Conservation (phyloP, 116 monocot genomes). For the Posidonia oceanica region DNA sequence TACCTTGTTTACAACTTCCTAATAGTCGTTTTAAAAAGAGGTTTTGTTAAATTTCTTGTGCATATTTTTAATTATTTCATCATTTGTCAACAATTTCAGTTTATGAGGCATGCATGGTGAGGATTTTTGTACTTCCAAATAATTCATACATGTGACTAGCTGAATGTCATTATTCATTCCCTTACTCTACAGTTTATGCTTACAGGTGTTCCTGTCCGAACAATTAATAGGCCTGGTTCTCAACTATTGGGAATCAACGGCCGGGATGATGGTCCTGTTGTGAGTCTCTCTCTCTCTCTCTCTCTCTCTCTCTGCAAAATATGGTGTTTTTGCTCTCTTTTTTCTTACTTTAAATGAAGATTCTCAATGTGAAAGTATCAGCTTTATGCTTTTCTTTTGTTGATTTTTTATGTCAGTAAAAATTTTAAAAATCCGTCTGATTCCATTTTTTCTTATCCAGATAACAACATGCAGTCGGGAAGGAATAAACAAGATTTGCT, state of each 20-base stretch:
- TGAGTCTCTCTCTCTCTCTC: slow-evolving; percentile 14
- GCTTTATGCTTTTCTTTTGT: neutral
- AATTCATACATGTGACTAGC: no score
- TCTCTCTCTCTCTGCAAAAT: neutral
- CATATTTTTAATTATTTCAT: no score
- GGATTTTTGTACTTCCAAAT: no score
- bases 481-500: slow-evolving; percentile 62
- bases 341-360: no score
- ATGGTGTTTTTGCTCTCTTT: neutral
- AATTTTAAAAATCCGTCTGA: no score
- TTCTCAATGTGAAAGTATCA: no score
- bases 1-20: no score
- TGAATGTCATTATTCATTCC: neutral
- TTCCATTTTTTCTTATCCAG: slow-evolving; percentile 14
- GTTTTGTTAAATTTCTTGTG: no score
- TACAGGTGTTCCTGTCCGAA: slow-evolving; percentile 45
- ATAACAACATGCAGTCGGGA: slow-evolving; percentile 53
- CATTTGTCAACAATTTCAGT: no score
- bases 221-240: slow-evolving; percentile 42
- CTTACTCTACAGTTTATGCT: slow-evolving; percentile 1
- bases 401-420: neutral
- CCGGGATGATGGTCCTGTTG: slow-evolving; percentile 69
- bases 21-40: no score
- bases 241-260: slow-evolving; percentile 64
- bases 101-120: no score